A percentile compares a stretch with the other conserved stretches of the same genome.
phyloP scores from a whole-genome alignment of 768 basidiomycete genomes.

The Rhodotorula babjevae region DNA sequence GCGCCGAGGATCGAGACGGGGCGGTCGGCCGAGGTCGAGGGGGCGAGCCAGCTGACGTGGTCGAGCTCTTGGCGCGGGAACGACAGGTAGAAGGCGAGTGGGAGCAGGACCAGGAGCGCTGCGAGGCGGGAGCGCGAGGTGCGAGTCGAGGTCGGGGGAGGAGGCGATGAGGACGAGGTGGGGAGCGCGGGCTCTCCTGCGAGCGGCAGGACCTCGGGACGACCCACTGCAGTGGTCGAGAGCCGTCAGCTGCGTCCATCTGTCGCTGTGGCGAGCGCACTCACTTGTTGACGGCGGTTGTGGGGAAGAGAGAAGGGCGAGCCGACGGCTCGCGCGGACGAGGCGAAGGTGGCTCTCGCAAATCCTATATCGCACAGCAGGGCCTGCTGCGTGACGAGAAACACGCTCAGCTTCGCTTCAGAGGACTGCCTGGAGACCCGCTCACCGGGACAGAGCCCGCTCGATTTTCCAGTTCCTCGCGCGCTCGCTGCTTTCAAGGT shows the following conservation, averaged over 20 bases:
- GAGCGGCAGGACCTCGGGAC: neutral
- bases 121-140: neutral
- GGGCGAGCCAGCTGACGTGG: neutral
- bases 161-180: neutral
- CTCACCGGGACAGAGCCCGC: no score
- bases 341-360: no score
- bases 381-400: no score
- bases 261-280: neutral
- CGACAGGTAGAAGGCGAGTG: slow-evolving; percentile 6
- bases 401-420: no score
- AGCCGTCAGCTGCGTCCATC: neutral
- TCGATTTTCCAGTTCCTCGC: no score
- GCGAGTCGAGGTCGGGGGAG: neutral
- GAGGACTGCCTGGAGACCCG: no score
- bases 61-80: neutral
- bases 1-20: neutral
- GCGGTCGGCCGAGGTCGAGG: neutral
- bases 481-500: no score
- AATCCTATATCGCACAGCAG: no score
- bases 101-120: slow-evolving; percentile 5
- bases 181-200: neutral
- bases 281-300: neutral
- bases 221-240: neutral
- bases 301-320: neutral
- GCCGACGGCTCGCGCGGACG: no score